Conservation (phyloP, 2,329 filamentous ascomycete genomes). For the Rhynchosporium secalis region DNA sequence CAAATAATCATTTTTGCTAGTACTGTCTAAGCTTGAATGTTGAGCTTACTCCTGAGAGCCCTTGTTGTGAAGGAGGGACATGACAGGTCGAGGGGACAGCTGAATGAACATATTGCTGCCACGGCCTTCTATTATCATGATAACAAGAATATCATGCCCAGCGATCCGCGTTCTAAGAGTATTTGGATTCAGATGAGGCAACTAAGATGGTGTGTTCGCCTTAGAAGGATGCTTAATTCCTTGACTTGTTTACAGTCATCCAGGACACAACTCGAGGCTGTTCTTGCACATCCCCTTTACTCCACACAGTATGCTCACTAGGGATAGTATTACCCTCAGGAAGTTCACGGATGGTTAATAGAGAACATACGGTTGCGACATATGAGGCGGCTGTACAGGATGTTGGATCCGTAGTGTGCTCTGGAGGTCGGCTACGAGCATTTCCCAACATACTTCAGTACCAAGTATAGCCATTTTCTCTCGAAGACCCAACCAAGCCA, state of each 20-base stretch:
- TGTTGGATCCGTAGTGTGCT: slow-evolving; percentile 43
- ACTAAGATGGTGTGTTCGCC: background rate
- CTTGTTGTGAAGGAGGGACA: slow-evolving; percentile 47
- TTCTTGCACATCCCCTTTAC: background rate
- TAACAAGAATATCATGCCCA: slow-evolving; percentile 49
- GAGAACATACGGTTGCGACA: slow-evolving; percentile 25
- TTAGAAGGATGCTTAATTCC: background rate
- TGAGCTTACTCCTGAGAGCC: slow-evolving; percentile 57
- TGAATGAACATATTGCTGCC: slow-evolving; percentile 56
- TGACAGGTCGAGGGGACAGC: slow-evolving; percentile 47
- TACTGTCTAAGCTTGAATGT: slow-evolving; percentile 49
- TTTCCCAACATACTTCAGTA: slow-evolving; percentile 52
- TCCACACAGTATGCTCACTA: background rate
- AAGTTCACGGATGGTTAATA: slow-evolving; percentile 24
- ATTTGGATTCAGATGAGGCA: slow-evolving; percentile 19
- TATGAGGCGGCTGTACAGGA: slow-evolving; percentile 39
- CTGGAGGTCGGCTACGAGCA: slow-evolving; percentile 44
- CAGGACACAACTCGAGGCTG: background rate
- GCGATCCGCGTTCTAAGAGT: slow-evolving; percentile 44
- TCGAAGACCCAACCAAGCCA: slow-evolving; percentile 51
- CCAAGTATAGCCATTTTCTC: slow-evolving; percentile 50
- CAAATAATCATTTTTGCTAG: background rate
- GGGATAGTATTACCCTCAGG: slow-evolving; percentile 11
- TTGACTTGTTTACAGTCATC: background rate
- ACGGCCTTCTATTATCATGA: slow-evolving; percentile 54